These are phyloP conservation scores for Leishmania mexicana DNA, from an alignment of 208 protist species.

Conservation along the genomic window DNA sequence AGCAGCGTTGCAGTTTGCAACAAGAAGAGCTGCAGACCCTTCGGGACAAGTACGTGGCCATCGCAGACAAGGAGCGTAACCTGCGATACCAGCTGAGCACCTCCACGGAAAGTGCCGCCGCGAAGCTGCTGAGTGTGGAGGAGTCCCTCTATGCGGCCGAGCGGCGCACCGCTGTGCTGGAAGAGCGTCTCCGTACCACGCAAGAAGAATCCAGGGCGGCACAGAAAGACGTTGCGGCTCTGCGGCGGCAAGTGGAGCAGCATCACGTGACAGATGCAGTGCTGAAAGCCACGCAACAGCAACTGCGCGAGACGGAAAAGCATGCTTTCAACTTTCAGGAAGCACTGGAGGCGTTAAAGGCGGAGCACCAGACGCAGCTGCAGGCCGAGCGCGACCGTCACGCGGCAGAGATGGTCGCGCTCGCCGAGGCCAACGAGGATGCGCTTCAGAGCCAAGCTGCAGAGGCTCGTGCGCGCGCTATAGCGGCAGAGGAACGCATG, in stretches of 20 bases:
- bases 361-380: constrained; percentile 14
- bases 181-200: constrained; percentile 24
- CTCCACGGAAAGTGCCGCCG: constrained; percentile 1
- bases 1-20: constrained; percentile 18
- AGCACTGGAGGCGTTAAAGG: constrained; percentile 17
- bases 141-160: constrained; percentile 11
- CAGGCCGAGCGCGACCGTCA: constrained; percentile 10
- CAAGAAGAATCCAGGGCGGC: constrained; percentile 28
- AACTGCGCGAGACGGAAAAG: constrained; percentile 28
- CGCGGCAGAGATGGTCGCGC: constrained; percentile 9
- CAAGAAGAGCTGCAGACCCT: constrained; percentile 29
- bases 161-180: constrained; percentile 14
- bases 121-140: constrained; percentile 16
- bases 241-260: constrained; percentile 20
- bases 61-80: constrained; percentile 27
- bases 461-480: neutral
- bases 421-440: constrained; percentile 12
- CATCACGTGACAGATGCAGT: constrained; percentile 12
- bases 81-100: constrained; percentile 26
- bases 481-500: constrained; percentile 14
- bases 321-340: constrained; percentile 29
- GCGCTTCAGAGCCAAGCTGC: neutral
- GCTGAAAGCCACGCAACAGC: constrained; percentile 24
- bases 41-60: constrained; percentile 21
- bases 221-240: constrained; percentile 17